phyloP scores from a whole-genome alignment of 1,284 basidiomycete genomes.

The Taiwanofungus camphoratus region DNA sequence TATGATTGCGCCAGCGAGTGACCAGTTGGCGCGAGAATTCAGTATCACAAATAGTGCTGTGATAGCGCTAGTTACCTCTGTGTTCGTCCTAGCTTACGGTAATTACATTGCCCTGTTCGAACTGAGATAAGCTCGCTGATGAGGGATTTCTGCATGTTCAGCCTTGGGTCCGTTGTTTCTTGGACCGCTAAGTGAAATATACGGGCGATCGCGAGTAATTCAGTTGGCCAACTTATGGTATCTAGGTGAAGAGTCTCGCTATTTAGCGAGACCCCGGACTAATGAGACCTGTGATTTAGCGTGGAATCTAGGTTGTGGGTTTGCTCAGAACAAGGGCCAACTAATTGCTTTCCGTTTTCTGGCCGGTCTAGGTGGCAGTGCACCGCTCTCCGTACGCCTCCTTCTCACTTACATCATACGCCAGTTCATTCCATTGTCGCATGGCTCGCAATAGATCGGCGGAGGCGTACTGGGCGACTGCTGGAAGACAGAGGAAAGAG shows the following conservation, averaged over 20 bases:
- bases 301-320: conserved; percentile 66
- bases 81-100: conserved; percentile 61
- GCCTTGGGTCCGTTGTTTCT: conserved; percentile 50
- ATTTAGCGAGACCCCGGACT: not conserved
- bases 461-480: conserved; percentile 48
- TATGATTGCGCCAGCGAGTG: conserved; percentile 67
- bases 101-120: not conserved
- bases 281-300: conserved; percentile 30
- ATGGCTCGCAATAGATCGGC: conserved; percentile 27
- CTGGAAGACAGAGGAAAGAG: conserved; percentile 40
- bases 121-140: not conserved
- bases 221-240: conserved; percentile 56
- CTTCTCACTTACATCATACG: too few relatives aligned
- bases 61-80: conserved; percentile 55
- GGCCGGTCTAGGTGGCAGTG: conserved; percentile 59
- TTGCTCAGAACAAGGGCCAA: conserved; percentile 51
- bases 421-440: not conserved
- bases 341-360: conserved; percentile 63
- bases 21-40: conserved; percentile 48
- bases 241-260: conserved; percentile 31
- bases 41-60: conserved; percentile 46
- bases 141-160: conserved; percentile 11
- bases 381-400: conserved; percentile 47
- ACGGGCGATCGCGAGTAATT: conserved; percentile 35
- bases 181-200: conserved; percentile 53